phyloP scores from a whole-genome alignment of 352 stramenopile species.

The Salisapilia sapeloensis region DNA sequence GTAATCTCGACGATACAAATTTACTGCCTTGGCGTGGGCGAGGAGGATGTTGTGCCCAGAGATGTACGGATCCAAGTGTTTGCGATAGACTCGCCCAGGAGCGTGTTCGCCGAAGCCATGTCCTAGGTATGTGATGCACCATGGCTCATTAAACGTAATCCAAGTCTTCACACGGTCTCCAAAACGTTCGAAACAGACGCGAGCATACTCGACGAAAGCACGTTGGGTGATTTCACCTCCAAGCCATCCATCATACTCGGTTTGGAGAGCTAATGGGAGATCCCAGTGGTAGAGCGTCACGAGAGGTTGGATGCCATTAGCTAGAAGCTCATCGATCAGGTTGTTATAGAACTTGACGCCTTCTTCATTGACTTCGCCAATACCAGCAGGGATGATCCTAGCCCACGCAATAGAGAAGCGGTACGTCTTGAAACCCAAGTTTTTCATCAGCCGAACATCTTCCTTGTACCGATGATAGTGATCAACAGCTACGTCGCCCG shows the following conservation, averaged over 20 bases:
- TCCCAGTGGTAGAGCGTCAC: slow-evolving; percentile 87
- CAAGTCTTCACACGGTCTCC: slow-evolving; percentile 75
- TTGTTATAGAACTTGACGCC: slow-evolving; percentile 71
- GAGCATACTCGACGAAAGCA: slow-evolving; percentile 46
- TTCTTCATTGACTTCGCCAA: slow-evolving; percentile 30
- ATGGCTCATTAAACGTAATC: slow-evolving; percentile 82
- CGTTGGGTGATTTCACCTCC: slow-evolving; percentile 5
- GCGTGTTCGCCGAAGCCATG: slow-evolving; percentile 61
- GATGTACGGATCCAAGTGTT: slow-evolving; percentile 37
- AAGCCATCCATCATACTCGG: slow-evolving; percentile 30
- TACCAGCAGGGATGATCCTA: slow-evolving; percentile 57
- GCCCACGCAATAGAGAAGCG: slow-evolving; percentile 74
- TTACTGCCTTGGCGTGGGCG: slow-evolving; percentile 54
- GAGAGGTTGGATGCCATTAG: slow-evolving; percentile 44
- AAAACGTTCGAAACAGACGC: slow-evolving; percentile 68
- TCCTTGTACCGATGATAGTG: slow-evolving; percentile 63
- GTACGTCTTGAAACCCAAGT: slow-evolving; percentile 65
- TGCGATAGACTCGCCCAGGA: slow-evolving; percentile 9
- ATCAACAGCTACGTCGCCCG: slow-evolving; percentile 61
- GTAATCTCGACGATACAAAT: slow-evolving; percentile 53
- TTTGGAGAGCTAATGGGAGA: slow-evolving; percentile 57
- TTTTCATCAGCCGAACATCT: slow-evolving; percentile 69
- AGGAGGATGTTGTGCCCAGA: slow-evolving; percentile 64
- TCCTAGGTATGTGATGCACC: slow-evolving; percentile 44
- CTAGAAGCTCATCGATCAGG: slow-evolving; percentile 58